Percentiles rank a stretch among this genome's conserved stretches.
These are phyloP conservation scores for Ustilago lituana DNA, from an alignment of 1,284 basidiomycete species.

Conservation along the genomic window DNA sequence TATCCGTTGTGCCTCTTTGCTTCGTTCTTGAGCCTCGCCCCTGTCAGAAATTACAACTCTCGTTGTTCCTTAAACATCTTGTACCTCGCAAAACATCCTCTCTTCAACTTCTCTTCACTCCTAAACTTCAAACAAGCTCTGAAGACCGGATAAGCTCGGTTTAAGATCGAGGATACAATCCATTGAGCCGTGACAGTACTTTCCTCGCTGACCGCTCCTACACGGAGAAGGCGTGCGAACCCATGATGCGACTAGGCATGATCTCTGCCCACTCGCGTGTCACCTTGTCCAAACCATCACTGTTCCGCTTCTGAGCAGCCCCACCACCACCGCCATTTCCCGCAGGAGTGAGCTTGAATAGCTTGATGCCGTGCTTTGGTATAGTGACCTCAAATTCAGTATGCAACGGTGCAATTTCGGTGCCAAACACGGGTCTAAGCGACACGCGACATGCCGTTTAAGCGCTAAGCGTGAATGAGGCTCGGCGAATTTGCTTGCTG, in stretches of 20 bases:
- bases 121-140: too few relatives aligned
- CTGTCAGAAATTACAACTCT: too few relatives aligned
- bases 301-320: slow-evolving; percentile 1
- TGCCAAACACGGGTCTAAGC: neutral
- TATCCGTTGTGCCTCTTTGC: too few relatives aligned
- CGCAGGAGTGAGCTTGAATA: slow-evolving; percentile 16
- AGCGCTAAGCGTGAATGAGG: slow-evolving; percentile 2
- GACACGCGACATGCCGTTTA: neutral
- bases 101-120: too few relatives aligned
- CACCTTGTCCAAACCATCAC: slow-evolving; percentile 12
- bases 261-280: slow-evolving; percentile 26
- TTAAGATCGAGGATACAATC: too few relatives aligned
- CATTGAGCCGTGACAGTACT: too few relatives aligned
- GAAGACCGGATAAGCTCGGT: too few relatives aligned
- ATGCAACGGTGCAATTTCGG: slow-evolving; percentile 16
- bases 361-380: slow-evolving; percentile 27
- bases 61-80: too few relatives aligned
- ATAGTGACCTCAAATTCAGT: slow-evolving; percentile 10
- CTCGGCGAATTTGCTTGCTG: neutral
- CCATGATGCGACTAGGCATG: slow-evolving; percentile 28
- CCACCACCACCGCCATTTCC: neutral
- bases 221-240: slow-evolving; percentile 10
- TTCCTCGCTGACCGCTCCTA: too few relatives aligned
- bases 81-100: too few relatives aligned
- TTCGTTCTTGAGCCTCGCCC: too few relatives aligned